Evolutionary conservation across 768 basidiomycete species (phyloP).

Genomic region (Cyclocybe aegerita): DNA sequence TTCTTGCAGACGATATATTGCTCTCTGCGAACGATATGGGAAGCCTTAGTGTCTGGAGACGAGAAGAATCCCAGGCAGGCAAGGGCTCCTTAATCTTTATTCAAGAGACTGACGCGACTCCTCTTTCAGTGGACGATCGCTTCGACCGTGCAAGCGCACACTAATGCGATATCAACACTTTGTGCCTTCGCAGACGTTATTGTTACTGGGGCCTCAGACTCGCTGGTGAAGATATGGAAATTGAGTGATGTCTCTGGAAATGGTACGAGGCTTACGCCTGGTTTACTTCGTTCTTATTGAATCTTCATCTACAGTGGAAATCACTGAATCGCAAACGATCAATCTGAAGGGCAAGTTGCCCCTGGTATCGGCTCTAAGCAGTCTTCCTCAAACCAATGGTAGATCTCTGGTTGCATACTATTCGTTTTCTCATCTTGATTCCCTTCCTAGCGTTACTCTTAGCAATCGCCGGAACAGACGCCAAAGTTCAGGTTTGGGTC

Average conservation of each 20-base stretch:
- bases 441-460: constrained; percentile 54
- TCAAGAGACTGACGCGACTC: constrained; percentile 15
- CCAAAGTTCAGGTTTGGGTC: constrained; percentile 75
- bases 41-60: constrained; percentile 60
- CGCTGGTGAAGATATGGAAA: constrained; percentile 74
- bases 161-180: constrained; percentile 68
- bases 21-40: constrained; percentile 81
- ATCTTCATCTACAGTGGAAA: constrained; percentile 26
- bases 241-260: constrained; percentile 27
- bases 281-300: background rate
- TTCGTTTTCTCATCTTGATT: constrained; percentile 8
- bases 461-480: constrained; percentile 84
- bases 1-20: constrained; percentile 51
- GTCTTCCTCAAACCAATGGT: constrained; percentile 74
- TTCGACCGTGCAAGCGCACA: constrained; percentile 56
- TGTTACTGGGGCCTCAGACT: constrained; percentile 84
- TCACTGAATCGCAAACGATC: constrained; percentile 56
- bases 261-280: constrained; percentile 22
- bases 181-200: constrained; percentile 48
- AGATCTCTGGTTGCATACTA: background rate
- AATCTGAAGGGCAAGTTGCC: constrained; percentile 71
- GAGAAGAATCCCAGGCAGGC: constrained; percentile 39
- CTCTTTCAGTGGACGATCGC: constrained; percentile 55
- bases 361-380: constrained; percentile 60
- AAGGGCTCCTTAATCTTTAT: constrained; percentile 20